Evolutionary conservation across 352 stramenopile genomes (phyloP).

Genomic region (Phytophthora crassamura): DNA sequence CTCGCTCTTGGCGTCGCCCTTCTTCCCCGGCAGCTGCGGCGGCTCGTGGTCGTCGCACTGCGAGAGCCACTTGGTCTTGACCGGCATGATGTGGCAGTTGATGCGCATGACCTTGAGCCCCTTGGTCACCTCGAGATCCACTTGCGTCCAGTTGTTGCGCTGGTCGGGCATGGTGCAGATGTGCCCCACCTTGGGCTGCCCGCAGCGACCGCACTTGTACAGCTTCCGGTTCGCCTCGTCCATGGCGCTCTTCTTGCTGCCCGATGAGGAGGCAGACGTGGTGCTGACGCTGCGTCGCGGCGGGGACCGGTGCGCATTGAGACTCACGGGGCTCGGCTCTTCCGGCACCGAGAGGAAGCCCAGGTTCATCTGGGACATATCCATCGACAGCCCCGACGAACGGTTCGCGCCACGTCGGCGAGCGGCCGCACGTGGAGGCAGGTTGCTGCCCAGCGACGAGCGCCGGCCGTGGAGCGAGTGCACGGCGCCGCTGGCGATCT

Average conservation of each 20-base stretch:
- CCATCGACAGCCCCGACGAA: constrained; percentile 83
- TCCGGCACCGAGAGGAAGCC: constrained; percentile 72
- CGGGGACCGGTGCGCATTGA: constrained; percentile 40
- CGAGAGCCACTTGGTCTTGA: constrained; percentile 70
- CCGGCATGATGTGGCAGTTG: constrained; percentile 76
- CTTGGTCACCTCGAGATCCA: constrained; percentile 80
- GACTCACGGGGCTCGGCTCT: constrained; percentile 56
- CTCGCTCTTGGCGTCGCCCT: constrained; percentile 31
- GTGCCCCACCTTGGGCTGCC: constrained; percentile 86
- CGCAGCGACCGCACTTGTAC: constrained; percentile 90
- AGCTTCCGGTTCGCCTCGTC: constrained; percentile 72
- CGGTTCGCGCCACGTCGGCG: constrained; percentile 43
- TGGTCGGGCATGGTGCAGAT: constrained; percentile 88
- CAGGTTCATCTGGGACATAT: constrained; percentile 86
- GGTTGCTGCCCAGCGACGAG: constrained; percentile 56
- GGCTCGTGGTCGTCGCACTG: constrained; percentile 71
- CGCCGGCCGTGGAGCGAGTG: constrained; percentile 62
- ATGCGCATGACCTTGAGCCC: constrained; percentile 74
- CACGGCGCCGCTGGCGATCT: constrained; percentile 64
- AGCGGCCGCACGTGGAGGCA: constrained; percentile 39
- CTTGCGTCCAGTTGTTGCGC: constrained; percentile 88
- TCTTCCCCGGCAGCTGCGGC: constrained; percentile 27
- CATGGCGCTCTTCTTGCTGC: constrained; percentile 35
- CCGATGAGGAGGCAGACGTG: constrained; percentile 26
- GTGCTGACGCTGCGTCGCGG: constrained; percentile 27